phyloP scores from a whole-genome alignment of 208 protist species.

The Trypanosoma lewisi region DNA sequence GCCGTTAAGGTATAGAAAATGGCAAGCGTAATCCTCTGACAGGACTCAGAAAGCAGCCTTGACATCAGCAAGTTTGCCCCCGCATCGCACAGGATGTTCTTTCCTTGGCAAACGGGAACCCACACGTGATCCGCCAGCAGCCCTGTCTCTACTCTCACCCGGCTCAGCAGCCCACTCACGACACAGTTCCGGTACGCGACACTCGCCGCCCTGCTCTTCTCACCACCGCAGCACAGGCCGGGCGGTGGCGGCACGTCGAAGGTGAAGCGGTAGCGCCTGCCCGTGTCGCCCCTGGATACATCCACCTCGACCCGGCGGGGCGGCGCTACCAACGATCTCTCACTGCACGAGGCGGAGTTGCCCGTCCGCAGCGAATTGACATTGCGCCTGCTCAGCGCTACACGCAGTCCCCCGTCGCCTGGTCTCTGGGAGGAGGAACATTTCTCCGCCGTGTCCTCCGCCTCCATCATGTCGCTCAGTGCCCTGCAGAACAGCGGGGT shows the following conservation, averaged over 20 bases:
- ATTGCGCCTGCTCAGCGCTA: not conserved
- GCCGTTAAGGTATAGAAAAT: not conserved
- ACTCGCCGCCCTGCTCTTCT: not conserved
- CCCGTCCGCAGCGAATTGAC: not conserved
- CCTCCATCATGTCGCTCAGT: not conserved
- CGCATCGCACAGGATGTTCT: constrained; percentile 18
- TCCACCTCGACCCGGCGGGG: constrained; percentile 15
- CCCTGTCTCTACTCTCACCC: not conserved
- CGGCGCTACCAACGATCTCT: not conserved
- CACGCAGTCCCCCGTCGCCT: too few relatives aligned
- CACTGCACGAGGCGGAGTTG: not conserved
- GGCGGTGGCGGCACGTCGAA: constrained; percentile 13
- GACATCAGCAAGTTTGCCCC: constrained; percentile 23
- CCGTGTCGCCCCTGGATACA: constrained; percentile 36
- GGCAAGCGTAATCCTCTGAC: constrained; percentile 11
- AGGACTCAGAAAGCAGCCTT: constrained; percentile 11
- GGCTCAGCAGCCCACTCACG: constrained; percentile 13
- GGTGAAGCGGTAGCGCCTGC: constrained; percentile 18
- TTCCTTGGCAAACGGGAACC: constrained; percentile 21
- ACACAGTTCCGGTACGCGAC: constrained; percentile 9
- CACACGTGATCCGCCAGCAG: constrained; percentile 1
- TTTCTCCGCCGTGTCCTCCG: too few relatives aligned
- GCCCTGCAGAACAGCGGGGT: not conserved
- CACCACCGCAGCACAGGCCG: not conserved
- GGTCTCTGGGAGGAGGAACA: too few relatives aligned